Evolutionary conservation across 2,329 filamentous ascomycete genomes (phyloP), one percentile per base, ranked within the genome.

Genomic region (Penicillium sp.): DNA sequence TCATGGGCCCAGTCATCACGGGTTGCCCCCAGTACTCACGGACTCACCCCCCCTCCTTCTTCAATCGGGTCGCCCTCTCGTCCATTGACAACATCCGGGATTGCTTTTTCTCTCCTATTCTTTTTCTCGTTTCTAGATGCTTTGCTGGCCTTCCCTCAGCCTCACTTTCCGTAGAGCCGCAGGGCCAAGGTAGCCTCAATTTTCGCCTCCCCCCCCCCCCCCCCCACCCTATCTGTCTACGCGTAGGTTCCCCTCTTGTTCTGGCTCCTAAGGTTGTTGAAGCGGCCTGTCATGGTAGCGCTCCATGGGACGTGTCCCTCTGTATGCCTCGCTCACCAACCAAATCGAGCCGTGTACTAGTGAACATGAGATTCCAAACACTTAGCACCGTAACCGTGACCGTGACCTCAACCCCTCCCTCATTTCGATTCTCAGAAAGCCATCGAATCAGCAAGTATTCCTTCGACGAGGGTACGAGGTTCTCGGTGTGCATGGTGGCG

Each of bases 151-250:
- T 30, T 10, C 46, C 30, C 28, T 64, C 62, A 66, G 64, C 64
- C 62, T 66, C 64, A 66, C 62, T 57, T 49, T 48, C 55, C 52
- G 54, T 59, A 55, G 64, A 66, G 64, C 64, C 64, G 62, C 64
- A 66, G 62, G 58, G 42, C 64, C 57, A 56, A 51, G 46, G 49
- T 43, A 65, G 64, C 64, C 64, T 64, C 61, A 65, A 60, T 55
- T 52, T 54, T 54, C 52, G 30, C 46, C 48, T 61, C 63, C 45
- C 45, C 25, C 11, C 13, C 46, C 48, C 59, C 63, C 45, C 45
- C 25, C 11, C 13, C 5, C 26, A 13, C 19, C 19, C 25, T n/a
- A 7, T 5, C 4, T 30, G 8, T 33, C 30, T 33, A 33, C 30
- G 16, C 14, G 8, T 26, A 14, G 28, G 14, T 16, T 26, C 14